phyloP scores from a whole-genome alignment of 768 basidiomycete species.

The Kwoniella shandongensis region DNA sequence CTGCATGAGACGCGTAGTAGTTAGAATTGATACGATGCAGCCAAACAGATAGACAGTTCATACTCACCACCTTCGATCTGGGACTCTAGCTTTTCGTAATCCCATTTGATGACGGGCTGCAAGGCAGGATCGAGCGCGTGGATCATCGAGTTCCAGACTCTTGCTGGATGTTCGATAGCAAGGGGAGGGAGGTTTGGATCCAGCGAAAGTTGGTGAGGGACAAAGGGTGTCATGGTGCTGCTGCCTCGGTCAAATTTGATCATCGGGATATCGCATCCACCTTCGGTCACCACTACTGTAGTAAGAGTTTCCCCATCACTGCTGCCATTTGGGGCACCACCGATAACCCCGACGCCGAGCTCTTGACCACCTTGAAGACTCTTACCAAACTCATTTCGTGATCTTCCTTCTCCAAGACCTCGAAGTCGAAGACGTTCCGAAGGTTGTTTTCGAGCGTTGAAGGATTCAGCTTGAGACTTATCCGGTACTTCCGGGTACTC shows the following conservation, averaged over 20 bases:
- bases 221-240: background rate
- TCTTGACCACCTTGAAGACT: conserved; percentile 26
- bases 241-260: background rate
- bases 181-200: conserved; percentile 35
- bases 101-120: conserved; percentile 40
- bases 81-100: conserved; percentile 35
- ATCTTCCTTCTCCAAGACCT: conserved; percentile 24
- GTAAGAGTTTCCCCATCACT: background rate
- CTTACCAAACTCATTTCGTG: conserved; percentile 21
- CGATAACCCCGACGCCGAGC: conserved; percentile 30
- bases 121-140: conserved; percentile 26
- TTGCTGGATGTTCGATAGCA: conserved; percentile 39
- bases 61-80: too few species aligned
- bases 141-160: conserved; percentile 41
- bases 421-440: conserved; percentile 7
- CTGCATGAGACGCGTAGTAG: background rate
- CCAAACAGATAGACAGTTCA: too few species aligned
- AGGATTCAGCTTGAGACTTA: background rate
- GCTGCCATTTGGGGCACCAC: conserved; percentile 1
- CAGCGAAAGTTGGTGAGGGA: conserved; percentile 18
- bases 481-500: background rate
- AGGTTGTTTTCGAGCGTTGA: background rate
- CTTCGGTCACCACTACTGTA: conserved; percentile 8
- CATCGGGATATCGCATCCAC: conserved; percentile 32
- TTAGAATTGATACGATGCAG: too few species aligned